These are phyloP conservation scores for Abrus precatorius DNA, from an alignment of 306 rosid species.

Conservation along the genomic window DNA sequence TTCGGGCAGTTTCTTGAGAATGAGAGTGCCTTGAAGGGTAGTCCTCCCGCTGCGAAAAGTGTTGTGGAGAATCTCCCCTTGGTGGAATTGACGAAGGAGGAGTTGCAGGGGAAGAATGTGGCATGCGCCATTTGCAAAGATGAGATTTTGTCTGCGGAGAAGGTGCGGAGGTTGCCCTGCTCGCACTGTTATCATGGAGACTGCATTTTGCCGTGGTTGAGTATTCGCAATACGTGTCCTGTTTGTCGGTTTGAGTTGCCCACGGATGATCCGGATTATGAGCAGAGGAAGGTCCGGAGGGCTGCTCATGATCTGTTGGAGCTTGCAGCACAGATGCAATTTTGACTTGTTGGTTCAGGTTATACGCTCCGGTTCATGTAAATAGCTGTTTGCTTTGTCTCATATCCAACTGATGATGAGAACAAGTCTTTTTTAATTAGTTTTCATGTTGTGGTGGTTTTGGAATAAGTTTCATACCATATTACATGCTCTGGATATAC, in stretches of 20 bases:
- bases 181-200: constrained; percentile 86
- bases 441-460: constrained; percentile 50
- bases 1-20: constrained; percentile 79
- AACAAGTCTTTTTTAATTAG: constrained; percentile 47
- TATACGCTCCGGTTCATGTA: constrained; percentile 49
- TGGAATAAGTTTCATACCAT: constrained; percentile 44
- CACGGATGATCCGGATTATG: constrained; percentile 84
- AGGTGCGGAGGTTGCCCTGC: constrained; percentile 85
- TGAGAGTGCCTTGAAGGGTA: constrained; percentile 68
- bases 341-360: constrained; percentile 59
- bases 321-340: constrained; percentile 57
- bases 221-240: constrained; percentile 87
- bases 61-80: constrained; percentile 77
- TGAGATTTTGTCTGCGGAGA: constrained; percentile 67
- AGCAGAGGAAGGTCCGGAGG: constrained; percentile 67
- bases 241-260: constrained; percentile 92
- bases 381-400: constrained; percentile 53
- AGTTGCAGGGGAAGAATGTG: constrained; percentile 60
- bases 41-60: constrained; percentile 77
- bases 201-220: constrained; percentile 91
- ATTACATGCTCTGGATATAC: constrained; percentile 40
- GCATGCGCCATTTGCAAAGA: constrained; percentile 88
- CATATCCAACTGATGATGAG: constrained; percentile 45
- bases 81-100: constrained; percentile 71
- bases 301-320: constrained; percentile 49